These are phyloP conservation scores for Chaetothyriales sp. DNA, from an alignment of 2,329 filamentous ascomycete genomes.

Conservation along the genomic window DNA sequence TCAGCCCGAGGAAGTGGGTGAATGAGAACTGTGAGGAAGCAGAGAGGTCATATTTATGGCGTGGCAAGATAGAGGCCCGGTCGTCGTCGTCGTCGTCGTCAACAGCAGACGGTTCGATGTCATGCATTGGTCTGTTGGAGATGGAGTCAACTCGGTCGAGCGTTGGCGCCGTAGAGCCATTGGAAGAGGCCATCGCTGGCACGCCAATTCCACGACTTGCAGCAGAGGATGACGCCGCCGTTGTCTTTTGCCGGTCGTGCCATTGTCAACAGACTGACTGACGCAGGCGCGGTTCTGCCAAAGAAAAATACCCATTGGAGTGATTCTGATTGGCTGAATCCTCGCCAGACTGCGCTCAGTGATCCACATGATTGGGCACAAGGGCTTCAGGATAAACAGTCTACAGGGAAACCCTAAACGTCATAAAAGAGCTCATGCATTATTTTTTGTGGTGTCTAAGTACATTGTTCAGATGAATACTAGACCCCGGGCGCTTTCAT, in stretches of 20 bases:
- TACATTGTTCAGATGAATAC: not conserved
- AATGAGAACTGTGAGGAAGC: conserved; percentile 10
- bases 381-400: no score
- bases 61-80: conserved; percentile 22
- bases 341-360: no score
- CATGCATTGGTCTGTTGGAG: conserved; percentile 51
- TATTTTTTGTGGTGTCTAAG: not conserved
- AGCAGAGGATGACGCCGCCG: not conserved
- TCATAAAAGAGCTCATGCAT: not conserved
- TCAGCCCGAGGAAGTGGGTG: conserved; percentile 28
- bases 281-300: not conserved
- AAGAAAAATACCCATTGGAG: not conserved
- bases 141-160: conserved; percentile 3
- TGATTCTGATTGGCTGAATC: not conserved
- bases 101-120: conserved; percentile 72
- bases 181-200: not conserved
- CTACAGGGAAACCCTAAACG: no score
- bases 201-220: not conserved
- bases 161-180: not conserved
- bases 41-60: conserved; percentile 34
- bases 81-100: conserved; percentile 32
- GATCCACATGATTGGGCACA: no score
- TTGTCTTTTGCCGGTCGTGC: not conserved
- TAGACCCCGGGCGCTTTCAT: not conserved
- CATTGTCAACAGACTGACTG: not conserved